Percentiles rank a stretch among this genome's conserved stretches.
Conservation (phyloP, 2,329 filamentous ascomycete species). For the Acephala macrosclerotiorum region DNA sequence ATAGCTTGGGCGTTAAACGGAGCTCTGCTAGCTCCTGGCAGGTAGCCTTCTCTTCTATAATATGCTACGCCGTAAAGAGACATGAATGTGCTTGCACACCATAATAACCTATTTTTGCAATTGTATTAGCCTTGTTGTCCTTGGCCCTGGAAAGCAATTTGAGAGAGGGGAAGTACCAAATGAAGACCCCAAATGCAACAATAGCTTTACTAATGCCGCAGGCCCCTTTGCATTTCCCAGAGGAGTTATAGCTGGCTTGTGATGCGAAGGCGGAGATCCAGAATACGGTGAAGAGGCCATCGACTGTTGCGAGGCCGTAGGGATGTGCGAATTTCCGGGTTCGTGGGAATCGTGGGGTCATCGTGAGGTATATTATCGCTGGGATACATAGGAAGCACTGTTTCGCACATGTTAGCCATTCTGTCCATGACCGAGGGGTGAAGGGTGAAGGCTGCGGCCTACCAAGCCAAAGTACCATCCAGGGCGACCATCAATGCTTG, state of each 20-base stretch:
- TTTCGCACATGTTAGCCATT: conserved; percentile 5
- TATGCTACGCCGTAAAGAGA: conserved; percentile 68
- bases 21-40: conserved; percentile 56
- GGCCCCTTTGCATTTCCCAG: conserved; percentile 59
- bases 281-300: conserved; percentile 63
- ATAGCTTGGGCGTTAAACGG: conserved; percentile 54
- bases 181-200: conserved; percentile 68
- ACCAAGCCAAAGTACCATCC: conserved; percentile 72
- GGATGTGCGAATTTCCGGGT: conserved; percentile 68
- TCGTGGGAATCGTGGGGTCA: conserved; percentile 69
- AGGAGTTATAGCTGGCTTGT: conserved; percentile 69
- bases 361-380: conserved; percentile 69
- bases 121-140: conserved; percentile 15
- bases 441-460: conserved; percentile 43
- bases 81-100: conserved; percentile 59
- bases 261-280: conserved; percentile 74
- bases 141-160: conserved; percentile 13
- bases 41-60: conserved; percentile 66
- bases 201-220: conserved; percentile 69
- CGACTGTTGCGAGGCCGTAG: conserved; percentile 65
- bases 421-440: not conserved
- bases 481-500: conserved; percentile 62
- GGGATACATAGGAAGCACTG: conserved; percentile 72
- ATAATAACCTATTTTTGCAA: conserved; percentile 58
- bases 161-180: conserved; percentile 56